Conservation (phyloP, 2,329 filamentous ascomycete genomes). For the Cercospora sp. region DNA sequence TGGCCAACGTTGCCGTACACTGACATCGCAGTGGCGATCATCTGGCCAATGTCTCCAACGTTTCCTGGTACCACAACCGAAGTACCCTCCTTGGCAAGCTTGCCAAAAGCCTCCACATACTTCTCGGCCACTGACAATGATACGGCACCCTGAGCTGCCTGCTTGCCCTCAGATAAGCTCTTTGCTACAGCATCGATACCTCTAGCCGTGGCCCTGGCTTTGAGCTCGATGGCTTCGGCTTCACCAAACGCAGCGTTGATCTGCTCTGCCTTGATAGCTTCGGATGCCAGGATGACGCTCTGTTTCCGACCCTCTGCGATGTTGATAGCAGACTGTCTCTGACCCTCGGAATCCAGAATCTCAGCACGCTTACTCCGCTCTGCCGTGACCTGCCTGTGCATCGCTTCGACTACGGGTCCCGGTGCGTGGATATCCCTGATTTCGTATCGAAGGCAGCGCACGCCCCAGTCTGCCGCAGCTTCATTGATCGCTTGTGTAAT, state of each 20-base stretch:
- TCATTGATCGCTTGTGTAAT: conserved; percentile 99
- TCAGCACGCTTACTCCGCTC: conserved; percentile 97
- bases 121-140: conserved; percentile 92
- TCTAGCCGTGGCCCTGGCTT: conserved; percentile 78
- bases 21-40: conserved; percentile 94
- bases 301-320: conserved; percentile 98
- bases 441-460: conserved; percentile 94
- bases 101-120: conserved; percentile 92
- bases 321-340: conserved; percentile 96
- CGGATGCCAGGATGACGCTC: conserved; percentile 91
- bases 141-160: conserved; percentile 77
- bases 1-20: conserved; percentile 93
- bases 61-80: conserved; percentile 95
- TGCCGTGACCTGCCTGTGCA: conserved; percentile 97
- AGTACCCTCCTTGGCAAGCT: conserved; percentile 92
- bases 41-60: conserved; percentile 90
- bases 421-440: conserved; percentile 98
- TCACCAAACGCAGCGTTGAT: conserved; percentile 94
- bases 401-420: conserved; percentile 88
- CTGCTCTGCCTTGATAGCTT: conserved; percentile 84
- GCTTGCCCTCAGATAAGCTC: conserved; percentile 61
- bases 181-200: conserved; percentile 85
- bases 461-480: conserved; percentile 93
- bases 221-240: conserved; percentile 86
- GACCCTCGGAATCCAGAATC: conserved; percentile 95